phyloP scores from a whole-genome alignment of 164 flowering plant genomes.

The Brasenia schreberi region DNA sequence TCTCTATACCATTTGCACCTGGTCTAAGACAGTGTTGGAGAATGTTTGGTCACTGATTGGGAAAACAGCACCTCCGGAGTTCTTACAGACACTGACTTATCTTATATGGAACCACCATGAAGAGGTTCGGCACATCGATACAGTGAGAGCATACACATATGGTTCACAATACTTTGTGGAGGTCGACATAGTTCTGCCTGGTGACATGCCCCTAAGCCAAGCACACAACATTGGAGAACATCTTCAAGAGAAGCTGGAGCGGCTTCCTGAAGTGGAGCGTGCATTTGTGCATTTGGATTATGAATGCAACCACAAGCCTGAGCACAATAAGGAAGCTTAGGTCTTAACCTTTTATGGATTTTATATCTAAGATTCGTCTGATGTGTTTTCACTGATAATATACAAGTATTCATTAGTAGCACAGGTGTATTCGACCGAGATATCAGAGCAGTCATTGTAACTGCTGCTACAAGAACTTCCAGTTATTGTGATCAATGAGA shows the following conservation, averaged over 20 bases:
- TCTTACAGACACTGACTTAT: conserved; percentile 52
- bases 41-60: conserved; percentile 66
- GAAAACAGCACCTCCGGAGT: conserved; percentile 74
- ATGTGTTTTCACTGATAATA: no score
- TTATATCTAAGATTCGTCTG: no score
- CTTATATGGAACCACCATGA: conserved; percentile 78
- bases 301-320: conserved; percentile 66
- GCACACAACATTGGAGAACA: conserved; percentile 81
- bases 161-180: conserved; percentile 79
- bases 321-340: conserved; percentile 40
- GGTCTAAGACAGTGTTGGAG: conserved; percentile 66
- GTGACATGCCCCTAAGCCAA: conserved; percentile 44
- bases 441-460: no score
- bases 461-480: no score
- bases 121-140: conserved; percentile 70
- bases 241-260: conserved; percentile 77
- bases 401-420: no score
- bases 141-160: conserved; percentile 79
- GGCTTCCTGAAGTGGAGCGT: conserved; percentile 60
- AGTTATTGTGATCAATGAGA: no score
- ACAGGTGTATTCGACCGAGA: no score
- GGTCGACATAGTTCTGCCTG: conserved; percentile 74
- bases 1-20: conserved; percentile 58
- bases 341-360: background rate
- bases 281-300: conserved; percentile 84